These are phyloP conservation scores for Skeletonema marinoi DNA, from an alignment of 108 stramenopile species.

Conservation along the genomic window DNA sequence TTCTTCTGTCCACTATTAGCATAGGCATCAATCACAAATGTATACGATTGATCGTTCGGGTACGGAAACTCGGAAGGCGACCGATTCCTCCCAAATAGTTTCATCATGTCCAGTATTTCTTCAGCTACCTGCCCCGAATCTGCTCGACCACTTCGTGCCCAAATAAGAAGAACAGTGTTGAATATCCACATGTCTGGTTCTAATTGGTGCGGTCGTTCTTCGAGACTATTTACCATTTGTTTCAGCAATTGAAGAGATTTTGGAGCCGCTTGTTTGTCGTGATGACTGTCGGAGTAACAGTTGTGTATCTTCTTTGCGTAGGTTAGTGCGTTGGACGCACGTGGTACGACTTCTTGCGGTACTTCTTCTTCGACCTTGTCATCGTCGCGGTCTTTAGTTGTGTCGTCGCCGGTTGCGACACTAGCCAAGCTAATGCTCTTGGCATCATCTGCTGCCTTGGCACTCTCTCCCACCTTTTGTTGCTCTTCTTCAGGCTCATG, in stretches of 20 bases:
- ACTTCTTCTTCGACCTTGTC: not conserved
- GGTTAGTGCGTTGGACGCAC: not conserved
- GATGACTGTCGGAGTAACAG: not conserved
- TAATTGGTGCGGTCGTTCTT: not conserved
- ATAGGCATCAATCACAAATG: slow-evolving; percentile 8
- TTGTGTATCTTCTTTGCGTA: not conserved
- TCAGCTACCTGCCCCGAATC: not conserved
- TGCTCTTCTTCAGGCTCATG: not conserved
- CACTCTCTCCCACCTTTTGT: not conserved
- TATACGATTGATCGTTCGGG: not conserved
- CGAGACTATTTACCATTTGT: slow-evolving; percentile 6
- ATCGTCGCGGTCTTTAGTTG: not conserved
- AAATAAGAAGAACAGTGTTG: not conserved
- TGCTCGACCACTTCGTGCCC: not conserved
- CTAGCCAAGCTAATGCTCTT: not conserved
- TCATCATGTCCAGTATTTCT: not conserved
- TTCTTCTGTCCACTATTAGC: slow-evolving; percentile 1
- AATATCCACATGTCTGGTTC: slow-evolving; percentile 7
- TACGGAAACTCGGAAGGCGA: not conserved
- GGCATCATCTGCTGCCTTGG: not conserved
- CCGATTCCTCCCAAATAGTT: not conserved
- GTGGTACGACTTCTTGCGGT: not conserved
- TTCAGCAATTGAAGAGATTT: not conserved
- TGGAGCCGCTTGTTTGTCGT: not conserved
- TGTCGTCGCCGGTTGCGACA: not conserved